A percentile compares a stretch with the other conserved stretches of the same genome.
phyloP scores from a whole-genome alignment of 2,329 filamentous ascomycete species.

The Albifimbria verrucaria region DNA sequence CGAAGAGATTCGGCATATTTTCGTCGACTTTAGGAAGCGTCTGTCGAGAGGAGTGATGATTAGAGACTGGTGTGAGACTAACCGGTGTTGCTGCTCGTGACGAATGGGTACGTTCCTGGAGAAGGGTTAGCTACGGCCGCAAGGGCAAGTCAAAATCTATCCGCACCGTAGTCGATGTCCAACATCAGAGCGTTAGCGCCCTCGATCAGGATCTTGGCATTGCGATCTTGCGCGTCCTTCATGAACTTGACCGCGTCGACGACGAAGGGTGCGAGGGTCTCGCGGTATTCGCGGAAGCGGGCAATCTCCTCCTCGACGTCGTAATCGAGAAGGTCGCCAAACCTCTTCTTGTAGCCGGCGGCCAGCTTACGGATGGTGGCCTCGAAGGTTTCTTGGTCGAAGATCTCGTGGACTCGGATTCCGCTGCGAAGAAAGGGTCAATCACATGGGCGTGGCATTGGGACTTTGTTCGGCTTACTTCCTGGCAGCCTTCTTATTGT shows the following conservation, averaged over 20 bases:
- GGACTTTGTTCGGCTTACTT: background rate
- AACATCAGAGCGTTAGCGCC: conserved; percentile 63
- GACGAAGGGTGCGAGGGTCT: conserved; percentile 50
- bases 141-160: no score
- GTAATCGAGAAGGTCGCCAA: conserved; percentile 60
- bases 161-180: conserved; percentile 54
- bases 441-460: background rate
- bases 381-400: conserved; percentile 65
- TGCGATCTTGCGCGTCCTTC: conserved; percentile 54
- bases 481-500: background rate
- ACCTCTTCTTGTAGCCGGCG: conserved; percentile 57
- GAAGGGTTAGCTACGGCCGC: no score
- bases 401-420: conserved; percentile 64
- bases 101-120: no score
- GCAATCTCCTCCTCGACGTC: conserved; percentile 66
- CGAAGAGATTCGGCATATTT: no score
- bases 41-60: no score
- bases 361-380: conserved; percentile 59
- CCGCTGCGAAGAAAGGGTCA: conserved; percentile 46
- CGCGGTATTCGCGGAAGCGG: conserved; percentile 55
- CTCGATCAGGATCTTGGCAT: conserved; percentile 63
- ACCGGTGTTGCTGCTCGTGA: no score
- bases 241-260: conserved; percentile 68
- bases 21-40: no score
- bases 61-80: no score